Percentiles rank a stretch among this genome's conserved stretches.
Evolutionary conservation across 2,329 filamentous ascomycete genomes (phyloP).

Genomic region (Fusarium heterosporum): DNA sequence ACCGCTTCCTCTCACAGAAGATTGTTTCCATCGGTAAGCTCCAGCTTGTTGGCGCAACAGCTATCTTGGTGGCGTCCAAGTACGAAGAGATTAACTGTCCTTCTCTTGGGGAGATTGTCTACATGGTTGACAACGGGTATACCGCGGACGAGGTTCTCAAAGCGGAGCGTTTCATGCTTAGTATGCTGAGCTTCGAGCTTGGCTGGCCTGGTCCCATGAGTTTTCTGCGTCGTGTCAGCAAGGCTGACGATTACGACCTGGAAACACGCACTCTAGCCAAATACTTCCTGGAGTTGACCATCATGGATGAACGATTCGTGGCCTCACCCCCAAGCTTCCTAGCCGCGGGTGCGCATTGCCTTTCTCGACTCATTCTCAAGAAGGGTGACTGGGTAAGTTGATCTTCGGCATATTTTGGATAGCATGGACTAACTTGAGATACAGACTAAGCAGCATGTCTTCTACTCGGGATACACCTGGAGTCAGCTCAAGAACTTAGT

Average conservation of each 20-base stretch:
- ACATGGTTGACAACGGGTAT: constrained; percentile 97
- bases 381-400: constrained; percentile 92
- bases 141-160: constrained; percentile 92
- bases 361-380: constrained; percentile 86
- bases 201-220: constrained; percentile 99
- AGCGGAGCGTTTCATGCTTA: constrained; percentile 98
- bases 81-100: constrained; percentile 99
- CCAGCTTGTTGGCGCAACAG: constrained; percentile 94
- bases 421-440: constrained; percentile 51
- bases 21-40: constrained; percentile 94
- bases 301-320: constrained; percentile 98
- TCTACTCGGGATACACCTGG: constrained; percentile 95
- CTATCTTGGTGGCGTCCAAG: constrained; percentile 95
- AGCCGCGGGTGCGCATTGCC: constrained; percentile 90
- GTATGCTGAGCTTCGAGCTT: constrained; percentile 93
- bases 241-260: constrained; percentile 96
- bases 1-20: constrained; percentile 94
- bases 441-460: constrained; percentile 83
- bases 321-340: constrained; percentile 90
- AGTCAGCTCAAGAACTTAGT: constrained; percentile 83
- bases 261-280: constrained; percentile 96
- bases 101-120: constrained; percentile 93
- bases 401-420: neutral
- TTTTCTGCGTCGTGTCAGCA: constrained; percentile 95
- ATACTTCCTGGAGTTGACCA: constrained; percentile 95